These are phyloP conservation scores for Beta macrorhiza DNA, from an alignment of 179 eudicot species.

Conservation along the genomic window DNA sequence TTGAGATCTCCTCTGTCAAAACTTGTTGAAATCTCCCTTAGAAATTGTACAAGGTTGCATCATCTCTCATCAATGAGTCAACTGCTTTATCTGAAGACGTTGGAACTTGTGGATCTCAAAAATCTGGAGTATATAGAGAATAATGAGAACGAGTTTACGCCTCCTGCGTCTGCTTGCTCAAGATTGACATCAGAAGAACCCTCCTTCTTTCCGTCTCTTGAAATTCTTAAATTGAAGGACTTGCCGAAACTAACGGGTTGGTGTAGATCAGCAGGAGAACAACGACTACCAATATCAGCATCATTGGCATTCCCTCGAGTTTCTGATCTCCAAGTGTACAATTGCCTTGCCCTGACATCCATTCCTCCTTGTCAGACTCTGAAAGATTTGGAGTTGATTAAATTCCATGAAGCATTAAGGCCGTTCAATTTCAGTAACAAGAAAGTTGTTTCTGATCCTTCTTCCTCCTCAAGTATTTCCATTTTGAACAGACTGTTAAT, in stretches of 20 bases:
- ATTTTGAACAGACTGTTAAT: not conserved
- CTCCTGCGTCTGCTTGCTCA: not conserved
- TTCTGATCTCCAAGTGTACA: not conserved
- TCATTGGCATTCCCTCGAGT: not conserved
- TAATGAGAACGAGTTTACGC: not conserved
- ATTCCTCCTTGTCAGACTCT: not conserved
- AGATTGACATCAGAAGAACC: not conserved
- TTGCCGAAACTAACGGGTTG: conserved; percentile 19
- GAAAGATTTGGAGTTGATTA: not conserved
- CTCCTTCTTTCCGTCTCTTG: conserved; percentile 15
- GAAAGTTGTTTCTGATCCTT: not conserved
- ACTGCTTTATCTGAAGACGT: not conserved
- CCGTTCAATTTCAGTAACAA: not conserved
- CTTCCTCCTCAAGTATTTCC: not conserved
- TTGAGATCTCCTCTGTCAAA: conserved; percentile 12
- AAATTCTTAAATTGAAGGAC: not conserved
- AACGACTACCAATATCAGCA: not conserved
- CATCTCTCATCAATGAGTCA: conserved; percentile 1
- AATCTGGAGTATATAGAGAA: conserved; percentile 20
- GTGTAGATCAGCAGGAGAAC: conserved; percentile 3
- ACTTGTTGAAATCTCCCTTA: not conserved
- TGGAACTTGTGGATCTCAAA: not conserved
- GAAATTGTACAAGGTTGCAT: not conserved
- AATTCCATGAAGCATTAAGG: not conserved
- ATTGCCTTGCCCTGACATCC: not conserved